Evolutionary conservation across 306 rosid genomes (phyloP), one percentile per base, ranked within the genome.

Genomic region (Trichosanthes truncata): DNA sequence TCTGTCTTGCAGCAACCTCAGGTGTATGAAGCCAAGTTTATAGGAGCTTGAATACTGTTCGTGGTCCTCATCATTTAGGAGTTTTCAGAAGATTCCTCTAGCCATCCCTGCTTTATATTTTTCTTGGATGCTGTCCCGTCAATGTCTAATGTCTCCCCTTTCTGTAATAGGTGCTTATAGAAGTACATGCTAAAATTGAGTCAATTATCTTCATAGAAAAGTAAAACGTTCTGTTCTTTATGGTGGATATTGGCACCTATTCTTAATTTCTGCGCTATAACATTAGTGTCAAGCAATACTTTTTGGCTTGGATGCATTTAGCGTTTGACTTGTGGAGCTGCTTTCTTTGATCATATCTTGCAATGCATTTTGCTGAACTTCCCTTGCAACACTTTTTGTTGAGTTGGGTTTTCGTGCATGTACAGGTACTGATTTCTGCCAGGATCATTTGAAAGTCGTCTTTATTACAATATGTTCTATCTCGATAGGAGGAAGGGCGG

Each of bases 11-110:
- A 95, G 99, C 86, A 85, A 87, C 97, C 96, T 0, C 88, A 91
- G 84, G 65, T 83, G 26, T 95, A 93, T 77, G 96, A 90, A 84
- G 93, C 97, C 23, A 95, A 84, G 89, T 95, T 92, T 80, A 86
- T 83, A 75, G 91, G 86, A 55, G 85, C 81, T 61, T 94, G 88
- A 89, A 86, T 26, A 21, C 45, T 1, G 45, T 33, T 18, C 3
- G 25, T 18, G 55, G 35, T 21, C 33, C 66, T 25, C 59, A 6
- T 40, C 35, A 62, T 31, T 38, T 38, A 62, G 49, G 35, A 78
- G 81, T n/a, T 6, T 33, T 56, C 36, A 56, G 76, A 25, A 71
- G 76, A 41, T 68, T 41, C 48, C 41, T 73, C 25, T 46, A 26
- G 57, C 14, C 59, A 45, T 43, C 77, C 56, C 21, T 12, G 38